Base-by-base conservation (phyloP, 2,329 filamentous ascomycete species). In the Xylaria sp. region DNA sequence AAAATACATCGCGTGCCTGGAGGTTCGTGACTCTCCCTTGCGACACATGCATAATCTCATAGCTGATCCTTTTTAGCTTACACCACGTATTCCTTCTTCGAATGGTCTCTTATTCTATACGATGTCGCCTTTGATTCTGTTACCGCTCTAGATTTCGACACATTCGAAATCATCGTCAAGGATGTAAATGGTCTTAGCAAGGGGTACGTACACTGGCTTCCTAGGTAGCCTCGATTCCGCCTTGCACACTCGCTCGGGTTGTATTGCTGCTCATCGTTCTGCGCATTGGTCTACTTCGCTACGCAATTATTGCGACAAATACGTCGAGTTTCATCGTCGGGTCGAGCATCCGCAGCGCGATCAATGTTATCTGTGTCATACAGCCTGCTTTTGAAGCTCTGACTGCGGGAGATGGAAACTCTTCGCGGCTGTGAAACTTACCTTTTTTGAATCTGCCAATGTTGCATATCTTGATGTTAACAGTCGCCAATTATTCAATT, bases 181-280 rank as follows among this genome's bases (percentile, higher is more conserved):
- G 95, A 98, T 84, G 88, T 94, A 74, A 95, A 94, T 84, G 94
- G 94, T 73, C 84, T 91, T 79, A 96, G 92, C 86, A 94, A 95
- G 93, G 94, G 95, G 96, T 99, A 99, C 89, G 96, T 99, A 84
- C 89, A 91, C 84, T 92, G 92, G 92, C 94, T 98, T 88, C 95
- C 95, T 76, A 93, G 90, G 85, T 98, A 94, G 88, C 78, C 73
- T 77, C 75, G 44, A 73, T 78, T 79, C 79, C 78, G 48, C 68
- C 63, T 58, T 73, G 58, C 67, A 75, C 75, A 73, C 76, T 76
- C 73, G 76, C 75, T 77, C 72, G 76, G 72, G 66, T 72, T 73
- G 25, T 57, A 67, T 60, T 68, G 60, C 23, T 13, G 15, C 18
- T 56, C 28, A 41, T 56, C 41, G 25, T 51, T 66, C 60, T 61